A percentile compares a stretch with the other conserved stretches of the same genome.
These are phyloP conservation scores for Backusella mclennaniae DNA, from an alignment of 192 early-diverging fungal species.

Conservation along the genomic window DNA sequence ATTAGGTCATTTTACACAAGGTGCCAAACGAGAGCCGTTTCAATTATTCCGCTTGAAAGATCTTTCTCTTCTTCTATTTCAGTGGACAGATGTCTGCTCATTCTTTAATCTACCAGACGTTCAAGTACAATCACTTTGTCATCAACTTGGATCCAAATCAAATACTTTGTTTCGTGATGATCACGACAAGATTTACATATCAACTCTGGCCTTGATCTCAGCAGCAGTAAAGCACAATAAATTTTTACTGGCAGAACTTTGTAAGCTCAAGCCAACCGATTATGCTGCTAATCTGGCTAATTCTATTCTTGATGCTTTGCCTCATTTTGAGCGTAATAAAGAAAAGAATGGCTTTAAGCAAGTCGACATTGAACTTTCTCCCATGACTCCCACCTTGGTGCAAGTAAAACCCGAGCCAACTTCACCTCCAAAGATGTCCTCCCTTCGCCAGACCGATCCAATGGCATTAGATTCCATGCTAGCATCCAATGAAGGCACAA, in stretches of 20 bases:
- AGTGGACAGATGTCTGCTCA: not conserved
- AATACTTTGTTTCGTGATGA: not conserved
- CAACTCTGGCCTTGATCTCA: not conserved
- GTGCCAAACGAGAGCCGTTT: not conserved
- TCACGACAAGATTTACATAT: not conserved
- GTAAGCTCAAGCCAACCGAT: slow-evolving; percentile 8
- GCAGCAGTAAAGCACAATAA: slow-evolving; percentile 12
- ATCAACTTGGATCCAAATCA: not conserved
- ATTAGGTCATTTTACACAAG: not conserved
- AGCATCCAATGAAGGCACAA: not conserved
- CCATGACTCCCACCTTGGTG: not conserved
- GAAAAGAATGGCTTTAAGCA: not conserved
- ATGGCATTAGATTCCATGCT: slow-evolving; percentile 34
- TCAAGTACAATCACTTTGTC: not conserved
- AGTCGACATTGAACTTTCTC: not conserved
- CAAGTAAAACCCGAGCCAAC: slow-evolving; percentile 22
- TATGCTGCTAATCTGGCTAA: slow-evolving; percentile 11
- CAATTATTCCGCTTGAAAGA: not conserved
- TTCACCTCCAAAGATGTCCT: slow-evolving; percentile 16
- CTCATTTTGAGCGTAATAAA: not conserved
- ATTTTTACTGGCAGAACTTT: slow-evolving; percentile 12
- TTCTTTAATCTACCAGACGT: slow-evolving; percentile 9
- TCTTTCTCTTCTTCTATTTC: slow-evolving; percentile 2
- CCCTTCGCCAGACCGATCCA: slow-evolving; percentile 7
- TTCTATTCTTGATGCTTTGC: not conserved